These are phyloP conservation scores for Infundibulicybe gibba DNA, from an alignment of 768 basidiomycete genomes.

Conservation along the genomic window DNA sequence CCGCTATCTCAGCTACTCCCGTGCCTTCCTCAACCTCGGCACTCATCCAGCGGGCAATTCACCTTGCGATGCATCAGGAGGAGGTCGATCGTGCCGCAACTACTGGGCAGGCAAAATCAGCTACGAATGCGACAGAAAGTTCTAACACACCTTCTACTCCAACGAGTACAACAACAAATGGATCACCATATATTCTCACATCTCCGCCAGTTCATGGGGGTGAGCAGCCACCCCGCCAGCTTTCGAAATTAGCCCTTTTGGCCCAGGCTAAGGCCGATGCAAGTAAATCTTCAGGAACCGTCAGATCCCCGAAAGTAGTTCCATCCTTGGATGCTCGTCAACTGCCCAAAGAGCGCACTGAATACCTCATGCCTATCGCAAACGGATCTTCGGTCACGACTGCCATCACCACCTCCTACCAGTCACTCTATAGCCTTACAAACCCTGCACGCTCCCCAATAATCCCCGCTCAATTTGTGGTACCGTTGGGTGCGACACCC, in stretches of 20 bases:
- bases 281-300: conserved; percentile 12
- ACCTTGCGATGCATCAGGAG: conserved; percentile 64
- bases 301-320: no score
- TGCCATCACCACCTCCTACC: conserved; percentile 80
- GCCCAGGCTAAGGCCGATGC: conserved; percentile 55
- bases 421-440: conserved; percentile 63
- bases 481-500: conserved; percentile 31
- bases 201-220: conserved; percentile 20
- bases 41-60: conserved; percentile 61
- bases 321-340: conserved; percentile 34
- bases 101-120: conserved; percentile 13
- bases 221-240: conserved; percentile 30
- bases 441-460: conserved; percentile 39
- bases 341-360: conserved; percentile 47
- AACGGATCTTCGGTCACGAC: conserved; percentile 82
- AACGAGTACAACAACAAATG: neutral
- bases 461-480: conserved; percentile 39
- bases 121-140: conserved; percentile 9
- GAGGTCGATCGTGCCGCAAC: conserved; percentile 35
- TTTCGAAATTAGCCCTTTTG: conserved; percentile 74
- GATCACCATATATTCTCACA: conserved; percentile 4
- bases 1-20: conserved; percentile 12
- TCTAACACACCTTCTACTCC: conserved; percentile 19
- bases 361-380: conserved; percentile 76
- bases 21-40: conserved; percentile 51